Base-by-base conservation (phyloP, 2,329 filamentous ascomycete species). In the Hypoxylon rubiginosum region DNA sequence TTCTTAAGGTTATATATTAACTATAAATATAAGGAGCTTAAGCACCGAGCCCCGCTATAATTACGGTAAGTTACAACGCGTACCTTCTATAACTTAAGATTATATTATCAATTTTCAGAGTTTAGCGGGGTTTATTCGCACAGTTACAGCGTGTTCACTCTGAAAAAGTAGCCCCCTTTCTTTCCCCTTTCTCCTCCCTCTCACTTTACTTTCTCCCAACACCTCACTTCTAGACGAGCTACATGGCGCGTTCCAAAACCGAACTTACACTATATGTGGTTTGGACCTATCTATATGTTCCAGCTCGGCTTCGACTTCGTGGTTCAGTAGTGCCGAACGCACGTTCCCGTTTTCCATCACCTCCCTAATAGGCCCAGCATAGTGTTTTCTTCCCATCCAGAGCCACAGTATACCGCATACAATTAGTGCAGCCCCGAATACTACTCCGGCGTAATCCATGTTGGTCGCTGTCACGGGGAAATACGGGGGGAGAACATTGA, bases 261-360 rank as follows among this genome's bases (percentile, higher is more conserved):
- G 11, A 36, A 4, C 10, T 36, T 36, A 36, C 4, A 13, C 34
- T 5, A 36, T 36, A 36, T 36, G 8, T 36, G 8, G 34, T 13
- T 43, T 43, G 6, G n/a, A 1, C 39, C n/a, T 11, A 21, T 43
- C 17, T 21, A 3, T 43, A 2, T 11, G 17, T 11, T 21, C n/a
- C 11, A 43, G 17, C 39, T 43, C 17, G n/a, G 17, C n/a, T 15
- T 62, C 59, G n/a, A 58, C 34, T 46, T 63, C 53, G 19, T 53
- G 60, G 39, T 58, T 28, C 11, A 63, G 53, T 4, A 65, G 52
- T 39, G 62, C 62, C 21, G 62, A 65, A 17, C 57, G 57, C 28
- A 65, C 46, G 30, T 65, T 65, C 21, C 62, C 52, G 28, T 66
- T 62, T 13, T 66, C 58, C 58, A 66, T 62, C 10, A 66, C 58